Evolutionary conservation across 345 rosid species (phyloP), one percentile per base, ranked within the genome.

Genomic region (Gossypium ekmanianum): DNA sequence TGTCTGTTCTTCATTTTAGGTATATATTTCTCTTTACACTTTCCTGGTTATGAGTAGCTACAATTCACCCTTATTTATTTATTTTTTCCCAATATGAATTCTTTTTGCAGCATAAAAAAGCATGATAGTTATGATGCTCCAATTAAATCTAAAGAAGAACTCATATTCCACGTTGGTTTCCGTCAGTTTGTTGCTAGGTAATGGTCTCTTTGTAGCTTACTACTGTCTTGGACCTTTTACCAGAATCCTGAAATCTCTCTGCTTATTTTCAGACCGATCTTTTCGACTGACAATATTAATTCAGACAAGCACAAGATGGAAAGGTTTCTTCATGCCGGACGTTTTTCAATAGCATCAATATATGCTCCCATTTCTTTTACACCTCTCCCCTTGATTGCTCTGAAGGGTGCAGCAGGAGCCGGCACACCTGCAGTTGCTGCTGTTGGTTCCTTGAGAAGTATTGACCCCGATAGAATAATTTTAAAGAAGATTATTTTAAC

Each of bases 1-100:
- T 95, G 90, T 91, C 98, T n/a, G 96, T 91, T 76, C 91, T 93
- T 71, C 93, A 95, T 86, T 95, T 93, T 81, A 93, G 98, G 99
- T 93, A 82, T 39, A 7, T 24, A 67, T 61, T 61, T 18, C 55
- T 11, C 16, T 65, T 73, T 56, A 26, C 44, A 47, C 24, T 67
- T 77, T 66, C 77, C 71, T 63, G 73, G 61, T 70, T 77, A 52
- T 22, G 74, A 50, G 44, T 74, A 68, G 24, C 48, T 51, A 24
- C 61, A 26, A 14, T 73, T 59, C 26, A 9, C 69, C 75, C 41
- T 11, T 69, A 70, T 26, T 45, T 16, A 9, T 12, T 13, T 71
- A 34, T 50, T 77, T 50, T 78, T 78, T 50, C 63, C 68, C 47
- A 39, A 39, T 59, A 24, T 76, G 79, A 39, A 27, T 18, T 65